These are phyloP conservation scores for Mucuna pruriens DNA, from an alignment of 306 rosid genomes.

Conservation along the genomic window DNA sequence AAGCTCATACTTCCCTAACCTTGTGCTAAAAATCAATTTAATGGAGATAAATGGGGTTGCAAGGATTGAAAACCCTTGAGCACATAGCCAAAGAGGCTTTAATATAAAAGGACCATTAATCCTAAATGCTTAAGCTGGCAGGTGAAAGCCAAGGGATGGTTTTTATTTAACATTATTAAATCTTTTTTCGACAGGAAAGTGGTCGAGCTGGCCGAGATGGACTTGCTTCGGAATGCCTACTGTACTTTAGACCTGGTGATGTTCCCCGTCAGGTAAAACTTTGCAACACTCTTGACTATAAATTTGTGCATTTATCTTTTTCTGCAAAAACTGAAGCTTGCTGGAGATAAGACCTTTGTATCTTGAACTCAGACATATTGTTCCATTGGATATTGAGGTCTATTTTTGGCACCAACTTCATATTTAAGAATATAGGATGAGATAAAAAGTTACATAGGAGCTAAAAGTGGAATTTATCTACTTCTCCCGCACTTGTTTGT, in stretches of 20 bases:
- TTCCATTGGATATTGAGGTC: constrained; percentile 21
- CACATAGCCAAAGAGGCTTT: not conserved
- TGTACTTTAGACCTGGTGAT: constrained; percentile 88
- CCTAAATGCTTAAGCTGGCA: not conserved
- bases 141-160: not conserved
- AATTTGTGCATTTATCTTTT: constrained; percentile 1
- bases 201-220: constrained; percentile 99
- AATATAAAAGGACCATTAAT: not conserved
- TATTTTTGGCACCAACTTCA: constrained; percentile 28
- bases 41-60: constrained; percentile 17
- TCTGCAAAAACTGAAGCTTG: constrained; percentile 32
- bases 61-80: not conserved
- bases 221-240: constrained; percentile 93
- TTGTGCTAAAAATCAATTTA: constrained; percentile 26
- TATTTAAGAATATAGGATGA: constrained; percentile 26
- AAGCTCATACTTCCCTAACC: not conserved
- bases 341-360: not conserved
- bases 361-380: constrained; percentile 21
- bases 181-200: constrained; percentile 73
- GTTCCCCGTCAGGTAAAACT: constrained; percentile 83
- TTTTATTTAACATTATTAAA: constrained; percentile 36
- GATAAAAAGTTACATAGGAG: constrained; percentile 10
- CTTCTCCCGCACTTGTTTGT: constrained; percentile 20
- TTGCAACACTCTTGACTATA: constrained; percentile 3
- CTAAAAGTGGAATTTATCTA: constrained; percentile 25